phyloP scores from a whole-genome alignment of 2,329 filamentous ascomycete genomes.

The Fusarium metavorans region DNA sequence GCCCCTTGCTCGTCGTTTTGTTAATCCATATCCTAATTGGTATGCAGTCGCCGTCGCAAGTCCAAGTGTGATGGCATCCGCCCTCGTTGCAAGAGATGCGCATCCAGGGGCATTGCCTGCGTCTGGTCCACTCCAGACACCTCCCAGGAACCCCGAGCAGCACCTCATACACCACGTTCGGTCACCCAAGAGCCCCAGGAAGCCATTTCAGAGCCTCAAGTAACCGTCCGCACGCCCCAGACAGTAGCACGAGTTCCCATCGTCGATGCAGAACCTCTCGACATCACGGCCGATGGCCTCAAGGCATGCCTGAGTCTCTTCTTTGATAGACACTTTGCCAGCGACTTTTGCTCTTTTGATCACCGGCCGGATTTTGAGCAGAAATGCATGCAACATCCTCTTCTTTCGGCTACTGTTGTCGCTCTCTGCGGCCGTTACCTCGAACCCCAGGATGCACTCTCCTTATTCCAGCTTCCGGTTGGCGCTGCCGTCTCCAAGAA shows the following conservation, averaged over 20 bases:
- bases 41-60: slow-evolving; percentile 7
- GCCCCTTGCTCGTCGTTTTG: background rate
- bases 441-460: background rate
- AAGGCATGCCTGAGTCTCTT: slow-evolving; percentile 15
- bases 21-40: background rate
- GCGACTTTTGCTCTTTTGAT: slow-evolving; percentile 39
- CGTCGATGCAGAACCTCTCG: background rate
- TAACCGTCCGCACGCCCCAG: background rate
- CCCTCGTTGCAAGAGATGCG: slow-evolving; percentile 3
- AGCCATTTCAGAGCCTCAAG: background rate
- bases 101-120: background rate
- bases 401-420: slow-evolving; percentile 1
- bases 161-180: background rate
- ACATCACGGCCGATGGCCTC: background rate
- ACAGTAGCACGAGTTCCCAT: background rate
- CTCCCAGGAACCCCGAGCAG: background rate
- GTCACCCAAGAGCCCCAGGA: background rate
- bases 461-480: background rate
- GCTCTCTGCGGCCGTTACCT: background rate
- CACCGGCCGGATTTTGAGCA: slow-evolving; percentile 35
- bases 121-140: background rate
- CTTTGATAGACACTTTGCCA: slow-evolving; percentile 35
- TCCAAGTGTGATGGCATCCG: slow-evolving; percentile 14
- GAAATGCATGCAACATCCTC: slow-evolving; percentile 19
- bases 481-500: background rate